Evolutionary conservation across 2,329 filamentous ascomycete genomes (phyloP).

Genomic region (Dryadomyces quercus-mongolicae): DNA sequence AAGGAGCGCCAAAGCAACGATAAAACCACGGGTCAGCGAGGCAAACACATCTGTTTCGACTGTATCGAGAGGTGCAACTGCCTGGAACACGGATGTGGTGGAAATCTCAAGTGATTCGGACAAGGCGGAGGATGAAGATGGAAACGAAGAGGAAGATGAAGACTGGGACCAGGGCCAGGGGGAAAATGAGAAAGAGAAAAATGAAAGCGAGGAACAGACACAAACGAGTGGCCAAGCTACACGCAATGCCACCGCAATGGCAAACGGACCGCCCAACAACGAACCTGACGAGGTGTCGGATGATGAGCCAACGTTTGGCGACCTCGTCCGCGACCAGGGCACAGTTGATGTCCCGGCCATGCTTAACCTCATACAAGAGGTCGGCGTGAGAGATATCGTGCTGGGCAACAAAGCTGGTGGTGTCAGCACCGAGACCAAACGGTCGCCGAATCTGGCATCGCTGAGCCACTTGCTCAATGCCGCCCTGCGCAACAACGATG

Average conservation of each 20-base stretch:
- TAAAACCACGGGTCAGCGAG: conserved; percentile 44
- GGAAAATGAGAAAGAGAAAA: not conserved
- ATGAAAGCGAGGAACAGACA: not conserved
- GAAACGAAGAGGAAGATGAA: not conserved
- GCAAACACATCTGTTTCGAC: conserved; percentile 40
- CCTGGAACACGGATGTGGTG: conserved; percentile 27
- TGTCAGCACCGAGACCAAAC: conserved; percentile 13
- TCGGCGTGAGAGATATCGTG: not conserved
- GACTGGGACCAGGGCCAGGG: not conserved
- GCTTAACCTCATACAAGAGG: conserved; percentile 25
- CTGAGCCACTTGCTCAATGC: conserved; percentile 88
- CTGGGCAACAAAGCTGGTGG: not conserved
- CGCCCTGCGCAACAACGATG: conserved; percentile 84
- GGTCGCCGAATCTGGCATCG: conserved; percentile 29
- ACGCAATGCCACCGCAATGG: not conserved
- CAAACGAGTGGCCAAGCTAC: not conserved
- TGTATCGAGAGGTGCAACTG: conserved; percentile 10
- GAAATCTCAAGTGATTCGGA: conserved; percentile 44
- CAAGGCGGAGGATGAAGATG: not conserved
- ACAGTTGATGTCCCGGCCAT: conserved; percentile 64
- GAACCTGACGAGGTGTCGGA: conserved; percentile 22
- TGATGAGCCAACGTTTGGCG: conserved; percentile 56
- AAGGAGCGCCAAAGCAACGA: conserved; percentile 36
- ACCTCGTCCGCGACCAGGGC: conserved; percentile 63
- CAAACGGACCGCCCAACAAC: not conserved